Evolutionary conservation across 1,284 basidiomycete genomes (phyloP), one percentile per base, ranked within the genome.

Genomic region (Heterobasidion irregulare): DNA sequence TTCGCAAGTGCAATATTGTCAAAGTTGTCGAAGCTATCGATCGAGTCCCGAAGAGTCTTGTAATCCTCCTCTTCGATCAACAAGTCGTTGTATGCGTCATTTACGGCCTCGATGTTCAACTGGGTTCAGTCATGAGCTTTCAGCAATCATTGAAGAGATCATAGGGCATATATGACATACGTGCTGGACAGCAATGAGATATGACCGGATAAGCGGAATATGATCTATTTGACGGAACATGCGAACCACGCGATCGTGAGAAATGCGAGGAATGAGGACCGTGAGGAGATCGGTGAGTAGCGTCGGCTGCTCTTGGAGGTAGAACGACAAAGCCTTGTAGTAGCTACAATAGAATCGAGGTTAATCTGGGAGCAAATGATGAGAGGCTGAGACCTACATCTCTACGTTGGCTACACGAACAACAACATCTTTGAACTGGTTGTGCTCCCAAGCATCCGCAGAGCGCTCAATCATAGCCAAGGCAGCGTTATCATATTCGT

Each of bases 61-160:
- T 94, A 94, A 70, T 99, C 96, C 72, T 99, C 97, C 72, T 99
- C 97, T 71, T 99, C 97, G 60, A 99, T 98, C 55, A 99, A 77
- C 36, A 99, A 75, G 64, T 94, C 92, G 67, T 98, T 97, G 76
- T 96, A 98, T 4, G 95, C 95, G 62, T 97, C 94, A 68, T 99
- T 99, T 66, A 99, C 94, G 16, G 94, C 92, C 65, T 95, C 90
- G 51, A 99, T 82, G 71, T 99, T 98, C 66, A 96, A 80, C 86
- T 94, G 62, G 9, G 38, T 50, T 58, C 5, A 33, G 35, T 60
- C 12, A 62, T 54, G 43, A 26, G 49, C 43, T 47, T 47, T 34
- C 35, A 12, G 16, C 47, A 43, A 53, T 43, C 45, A 53, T 33
- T 33, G 34, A 16, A 18, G 43, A 53, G 53, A 13, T 52, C 26